Evolutionary conservation across 768 basidiomycete species (phyloP).

Genomic region (Hericium coralloides): DNA sequence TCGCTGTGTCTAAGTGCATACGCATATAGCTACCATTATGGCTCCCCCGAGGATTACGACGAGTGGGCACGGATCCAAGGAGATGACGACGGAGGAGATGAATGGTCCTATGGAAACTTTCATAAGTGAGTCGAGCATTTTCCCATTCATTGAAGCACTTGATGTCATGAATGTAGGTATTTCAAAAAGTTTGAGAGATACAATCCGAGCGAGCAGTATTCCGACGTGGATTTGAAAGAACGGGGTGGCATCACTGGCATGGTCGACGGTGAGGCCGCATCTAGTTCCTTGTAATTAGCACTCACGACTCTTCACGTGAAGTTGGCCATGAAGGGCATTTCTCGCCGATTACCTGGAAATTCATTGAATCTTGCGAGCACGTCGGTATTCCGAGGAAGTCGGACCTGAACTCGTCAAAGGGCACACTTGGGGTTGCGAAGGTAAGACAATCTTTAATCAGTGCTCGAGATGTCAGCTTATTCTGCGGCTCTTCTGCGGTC

Average conservation of each 20-base stretch:
- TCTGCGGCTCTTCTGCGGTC: neutral
- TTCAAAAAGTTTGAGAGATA: constrained; percentile 62
- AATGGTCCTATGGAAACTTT: constrained; percentile 55
- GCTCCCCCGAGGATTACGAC: constrained; percentile 60
- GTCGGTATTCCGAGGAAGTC: constrained; percentile 41
- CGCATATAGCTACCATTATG: constrained; percentile 38
- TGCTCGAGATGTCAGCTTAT: neutral
- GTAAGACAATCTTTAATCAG: constrained; percentile 25
- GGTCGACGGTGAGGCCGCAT: constrained; percentile 26
- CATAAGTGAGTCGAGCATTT: constrained; percentile 27
- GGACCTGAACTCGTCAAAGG: constrained; percentile 48
- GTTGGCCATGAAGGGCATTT: constrained; percentile 48
- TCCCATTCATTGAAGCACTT: no score
- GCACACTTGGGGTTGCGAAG: constrained; percentile 54
- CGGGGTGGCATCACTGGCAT: constrained; percentile 47
- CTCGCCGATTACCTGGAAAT: constrained; percentile 38
- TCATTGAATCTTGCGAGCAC: constrained; percentile 43
- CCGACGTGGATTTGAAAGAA: constrained; percentile 33
- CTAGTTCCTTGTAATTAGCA: neutral
- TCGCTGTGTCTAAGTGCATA: neutral
- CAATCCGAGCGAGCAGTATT: constrained; percentile 39
- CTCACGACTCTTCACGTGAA: constrained; percentile 8
- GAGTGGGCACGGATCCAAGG: constrained; percentile 46
- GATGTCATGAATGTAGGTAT: constrained; percentile 33
- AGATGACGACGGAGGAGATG: constrained; percentile 31